Conservation (phyloP, 306 rosid genomes). For the Fagus crenata region DNA sequence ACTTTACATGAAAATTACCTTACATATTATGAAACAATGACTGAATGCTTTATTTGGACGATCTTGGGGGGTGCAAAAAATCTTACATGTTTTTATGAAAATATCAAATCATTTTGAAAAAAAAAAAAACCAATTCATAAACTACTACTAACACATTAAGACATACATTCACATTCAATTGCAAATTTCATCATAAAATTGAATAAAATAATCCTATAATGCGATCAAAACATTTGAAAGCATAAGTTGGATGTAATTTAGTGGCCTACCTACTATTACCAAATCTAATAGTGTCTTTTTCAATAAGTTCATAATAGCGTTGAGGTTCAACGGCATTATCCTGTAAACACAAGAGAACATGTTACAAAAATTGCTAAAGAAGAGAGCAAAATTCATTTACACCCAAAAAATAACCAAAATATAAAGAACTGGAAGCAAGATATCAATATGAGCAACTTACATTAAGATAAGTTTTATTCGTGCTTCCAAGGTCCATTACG, state of each 20-base stretch:
- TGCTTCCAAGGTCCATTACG: conserved; percentile 98
- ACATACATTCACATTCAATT: background rate
- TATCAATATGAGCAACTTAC: conserved; percentile 49
- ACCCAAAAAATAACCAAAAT: conserved; percentile 8
- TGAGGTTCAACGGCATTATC: conserved; percentile 86
- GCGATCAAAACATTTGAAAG: conserved; percentile 17
- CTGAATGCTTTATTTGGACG: background rate
- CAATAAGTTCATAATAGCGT: conserved; percentile 90
- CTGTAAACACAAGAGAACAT: conserved; percentile 48
- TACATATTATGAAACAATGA: background rate
- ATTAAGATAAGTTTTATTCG: conserved; percentile 89
- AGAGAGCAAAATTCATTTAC: conserved; percentile 18
- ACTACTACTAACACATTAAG: background rate
- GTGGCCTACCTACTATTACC: conserved; percentile 88
- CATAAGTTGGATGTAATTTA: conserved; percentile 18
- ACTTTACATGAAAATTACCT: background rate
- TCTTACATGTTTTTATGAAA: background rate
- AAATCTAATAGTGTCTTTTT: conserved; percentile 82
- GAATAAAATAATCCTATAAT: conserved; percentile 12
- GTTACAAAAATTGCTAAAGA: conserved; percentile 18
- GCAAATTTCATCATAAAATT: background rate
- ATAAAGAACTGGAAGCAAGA: conserved; percentile 7
- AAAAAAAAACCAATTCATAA: background rate
- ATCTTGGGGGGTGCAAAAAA: background rate
- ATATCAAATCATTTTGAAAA: background rate